Percentiles rank a stretch among this genome's conserved stretches.
Evolutionary conservation across 495 filamentous ascomycete species (phyloP).

Genomic region (Cetradonia linearis): DNA sequence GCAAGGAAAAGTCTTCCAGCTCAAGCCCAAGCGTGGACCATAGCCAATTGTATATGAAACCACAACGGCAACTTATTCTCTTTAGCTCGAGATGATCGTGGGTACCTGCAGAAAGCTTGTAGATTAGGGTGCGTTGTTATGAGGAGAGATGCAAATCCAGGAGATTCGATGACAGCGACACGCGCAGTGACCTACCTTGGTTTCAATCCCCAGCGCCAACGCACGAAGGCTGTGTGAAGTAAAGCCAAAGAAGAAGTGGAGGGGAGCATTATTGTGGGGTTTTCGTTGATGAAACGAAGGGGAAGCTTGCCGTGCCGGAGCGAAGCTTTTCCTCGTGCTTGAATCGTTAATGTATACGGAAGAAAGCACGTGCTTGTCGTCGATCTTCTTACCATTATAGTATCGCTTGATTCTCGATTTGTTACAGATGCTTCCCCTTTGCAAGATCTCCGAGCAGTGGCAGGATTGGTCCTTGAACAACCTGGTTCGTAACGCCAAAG

Average conservation of each 20-base stretch:
- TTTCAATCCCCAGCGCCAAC: neutral
- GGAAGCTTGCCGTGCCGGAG: neutral
- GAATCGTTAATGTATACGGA: neutral
- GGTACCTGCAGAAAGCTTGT: constrained; percentile 8
- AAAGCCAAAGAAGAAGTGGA: too few relatives aligned
- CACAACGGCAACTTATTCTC: neutral
- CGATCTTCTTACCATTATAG: neutral
- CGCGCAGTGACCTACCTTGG: neutral
- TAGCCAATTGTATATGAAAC: neutral
- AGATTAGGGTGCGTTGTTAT: neutral
- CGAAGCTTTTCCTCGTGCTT: neutral
- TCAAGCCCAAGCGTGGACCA: neutral
- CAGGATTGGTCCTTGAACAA: neutral
- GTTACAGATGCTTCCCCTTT: neutral
- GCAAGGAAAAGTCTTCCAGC: neutral
- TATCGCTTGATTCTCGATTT: neutral
- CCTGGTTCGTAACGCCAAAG: neutral
- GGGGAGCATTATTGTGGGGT: neutral
- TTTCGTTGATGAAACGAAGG: neutral
- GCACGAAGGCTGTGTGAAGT: neutral
- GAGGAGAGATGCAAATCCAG: neutral
- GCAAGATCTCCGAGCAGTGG: neutral
- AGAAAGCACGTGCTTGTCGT: neutral
- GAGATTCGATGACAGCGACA: neutral
- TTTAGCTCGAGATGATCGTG: neutral